A percentile compares a stretch with the other conserved stretches of the same genome.
phyloP scores from a whole-genome alignment of 768 basidiomycete genomes.

The Podaxis sp. region DNA sequence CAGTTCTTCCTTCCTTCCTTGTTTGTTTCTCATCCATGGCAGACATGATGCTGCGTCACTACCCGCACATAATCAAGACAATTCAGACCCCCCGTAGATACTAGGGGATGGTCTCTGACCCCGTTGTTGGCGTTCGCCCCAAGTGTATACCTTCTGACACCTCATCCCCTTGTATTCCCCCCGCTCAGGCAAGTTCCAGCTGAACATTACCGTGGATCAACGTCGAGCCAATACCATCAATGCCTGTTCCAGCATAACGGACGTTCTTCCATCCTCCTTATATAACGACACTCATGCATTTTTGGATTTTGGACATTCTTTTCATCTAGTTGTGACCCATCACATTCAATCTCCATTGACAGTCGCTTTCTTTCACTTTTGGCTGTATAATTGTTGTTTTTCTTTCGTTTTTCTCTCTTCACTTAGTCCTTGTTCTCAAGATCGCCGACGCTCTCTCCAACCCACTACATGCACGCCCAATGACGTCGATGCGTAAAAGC shows the following conservation, averaged over 20 bases:
- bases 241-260: not conserved
- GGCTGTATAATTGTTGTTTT: conserved; percentile 6
- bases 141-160: too few relatives aligned
- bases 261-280: not conserved
- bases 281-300: conserved; percentile 11
- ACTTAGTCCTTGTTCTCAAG: conserved; percentile 9
- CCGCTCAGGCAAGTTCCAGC: not conserved
- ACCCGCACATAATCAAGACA: not conserved
- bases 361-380: conserved; percentile 4
- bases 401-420: conserved; percentile 12
- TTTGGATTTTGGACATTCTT: conserved; percentile 13
- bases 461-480: conserved; percentile 6
- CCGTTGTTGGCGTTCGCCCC: not conserved
- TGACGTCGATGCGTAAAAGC: not conserved
- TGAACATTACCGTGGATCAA: not conserved
- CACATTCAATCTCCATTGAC: conserved; percentile 3
- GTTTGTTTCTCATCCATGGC: not conserved
- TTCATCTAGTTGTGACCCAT: conserved; percentile 5
- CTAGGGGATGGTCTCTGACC: not conserved
- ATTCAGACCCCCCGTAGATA: not conserved
- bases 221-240: not conserved
- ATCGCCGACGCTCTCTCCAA: conserved; percentile 11
- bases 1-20: not conserved
- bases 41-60: not conserved
- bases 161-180: not conserved